Evolutionary conservation across 345 rosid genomes (phyloP), one percentile per base, ranked within the genome.

Genomic region (Eutrema heterophyllum): DNA sequence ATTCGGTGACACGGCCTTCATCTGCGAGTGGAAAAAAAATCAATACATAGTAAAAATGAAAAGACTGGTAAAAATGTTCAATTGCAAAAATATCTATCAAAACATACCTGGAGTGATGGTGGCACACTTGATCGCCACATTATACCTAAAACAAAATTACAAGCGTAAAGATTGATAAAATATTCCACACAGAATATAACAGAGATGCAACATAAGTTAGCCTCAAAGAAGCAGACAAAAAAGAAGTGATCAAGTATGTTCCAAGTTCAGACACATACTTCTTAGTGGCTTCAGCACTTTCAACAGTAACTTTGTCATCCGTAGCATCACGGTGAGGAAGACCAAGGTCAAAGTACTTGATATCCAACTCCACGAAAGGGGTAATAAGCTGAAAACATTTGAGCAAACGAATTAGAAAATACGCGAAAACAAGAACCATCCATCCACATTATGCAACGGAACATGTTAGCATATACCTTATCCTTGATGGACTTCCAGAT

Each of bases 101-200:
- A 32, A 49, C 55, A 67, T 82, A 92, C 99, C 99, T 77, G 99
- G 99, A 60, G 99, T 92, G 49, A 95, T 92, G 60, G 99, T 95
- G 57, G 99, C 99, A 71, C 99, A 92, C 84, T 95, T 92, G 76
- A 95, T 88, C 6, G 99, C 97, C 14, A 95, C 99, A 85, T 95
- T 95, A 76, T 89, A 91, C 92, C 98, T 94, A 54, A 29, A 81
- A 67, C 10, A 39, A 60, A 59, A 10, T 16, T 2, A 70, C 14
- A 70, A 30, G 0, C 45, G 2, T 35, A 0, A 36, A 36, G 9
- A 64, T 30, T 7, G 0, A 51, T 5, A 43, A 0, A 53, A 35
- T 64, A 35, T 9, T 15, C 1, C 62, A 52, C 2, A 21, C 13
- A 50, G 4, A 62, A 5, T 39, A 36, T 9, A 61, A 29, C 33